A percentile compares a stretch with the other conserved stretches of the same genome.
Conservation (phyloP, 2,329 filamentous ascomycete genomes). For the Chlorencoelia australis region DNA sequence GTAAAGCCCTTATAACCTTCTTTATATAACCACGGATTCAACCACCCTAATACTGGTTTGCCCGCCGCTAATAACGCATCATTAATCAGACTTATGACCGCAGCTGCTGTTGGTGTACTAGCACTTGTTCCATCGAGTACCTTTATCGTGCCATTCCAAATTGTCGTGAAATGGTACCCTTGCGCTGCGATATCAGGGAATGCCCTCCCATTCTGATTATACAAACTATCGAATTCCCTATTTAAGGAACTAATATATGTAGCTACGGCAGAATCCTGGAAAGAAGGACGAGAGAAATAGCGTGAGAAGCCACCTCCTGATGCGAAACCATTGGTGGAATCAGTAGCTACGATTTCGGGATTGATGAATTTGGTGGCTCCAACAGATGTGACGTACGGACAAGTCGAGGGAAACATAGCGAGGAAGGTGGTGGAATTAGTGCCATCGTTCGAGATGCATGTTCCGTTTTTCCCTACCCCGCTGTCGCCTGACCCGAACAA, state of each 20-base stretch:
- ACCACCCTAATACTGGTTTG: slow-evolving; percentile 32
- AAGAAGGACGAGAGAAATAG: slow-evolving; percentile 36
- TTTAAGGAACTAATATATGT: slow-evolving; percentile 33
- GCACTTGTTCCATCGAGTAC: slow-evolving; percentile 42
- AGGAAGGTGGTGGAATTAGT: slow-evolving; percentile 42
- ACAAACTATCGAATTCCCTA: slow-evolving; percentile 34
- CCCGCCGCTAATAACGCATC: slow-evolving; percentile 46
- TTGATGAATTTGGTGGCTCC: slow-evolving; percentile 35
- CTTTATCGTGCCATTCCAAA: slow-evolving; percentile 29
- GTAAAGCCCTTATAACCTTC: slow-evolving; percentile 29
- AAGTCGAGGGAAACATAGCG: slow-evolving; percentile 53
- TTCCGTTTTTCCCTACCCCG: slow-evolving; percentile 31
- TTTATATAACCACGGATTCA: slow-evolving; percentile 34
- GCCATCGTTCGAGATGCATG: slow-evolving; percentile 43
- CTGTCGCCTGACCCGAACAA: slow-evolving; percentile 42
- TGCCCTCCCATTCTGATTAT: slow-evolving; percentile 35
- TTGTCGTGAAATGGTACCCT: slow-evolving; percentile 41
- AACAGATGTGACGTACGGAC: slow-evolving; percentile 56
- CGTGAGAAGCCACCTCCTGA: slow-evolving; percentile 43
- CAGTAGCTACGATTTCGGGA: slow-evolving; percentile 31
- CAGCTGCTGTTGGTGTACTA: slow-evolving; percentile 44
- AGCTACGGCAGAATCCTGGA: slow-evolving; percentile 34
- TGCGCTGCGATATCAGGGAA: slow-evolving; percentile 44
- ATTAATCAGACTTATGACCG: slow-evolving; percentile 50
- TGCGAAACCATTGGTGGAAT: slow-evolving; percentile 18